Evolutionary conservation across 2,329 filamentous ascomycete species (phyloP).

Genomic region (Neofusicoccum kwambonambiense): DNA sequence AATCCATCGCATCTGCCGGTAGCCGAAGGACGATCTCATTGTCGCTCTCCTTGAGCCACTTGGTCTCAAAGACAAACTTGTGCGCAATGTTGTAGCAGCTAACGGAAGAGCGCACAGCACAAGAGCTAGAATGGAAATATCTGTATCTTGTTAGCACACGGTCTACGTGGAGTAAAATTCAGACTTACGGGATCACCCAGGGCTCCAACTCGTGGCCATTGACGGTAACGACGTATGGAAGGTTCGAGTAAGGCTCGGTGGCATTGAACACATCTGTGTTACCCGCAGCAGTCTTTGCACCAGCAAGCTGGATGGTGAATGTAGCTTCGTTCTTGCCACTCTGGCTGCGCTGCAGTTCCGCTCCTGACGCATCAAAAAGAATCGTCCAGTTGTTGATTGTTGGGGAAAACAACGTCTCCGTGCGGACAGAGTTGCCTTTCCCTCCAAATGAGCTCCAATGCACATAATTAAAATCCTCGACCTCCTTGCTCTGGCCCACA

Average conservation of each 20-base stretch:
- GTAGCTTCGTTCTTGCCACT: constrained; percentile 46
- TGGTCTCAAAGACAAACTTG: constrained; percentile 47
- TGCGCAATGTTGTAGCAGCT: constrained; percentile 62
- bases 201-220: constrained; percentile 48
- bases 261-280: constrained; percentile 61
- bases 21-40: constrained; percentile 60
- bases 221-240: constrained; percentile 52
- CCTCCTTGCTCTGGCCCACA: constrained; percentile 53
- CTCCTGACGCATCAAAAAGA: constrained; percentile 48
- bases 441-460: constrained; percentile 66
- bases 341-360: constrained; percentile 34
- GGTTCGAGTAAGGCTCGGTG: constrained; percentile 52
- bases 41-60: constrained; percentile 47
- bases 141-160: constrained; percentile 25
- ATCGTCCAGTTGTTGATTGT: constrained; percentile 62
- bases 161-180: background rate
- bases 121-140: constrained; percentile 58
- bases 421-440: constrained; percentile 49
- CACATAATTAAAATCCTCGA: constrained; percentile 60
- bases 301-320: constrained; percentile 63
- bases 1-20: constrained; percentile 59
- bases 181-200: constrained; percentile 57
- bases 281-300: constrained; percentile 60
- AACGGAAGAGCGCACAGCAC: constrained; percentile 59
- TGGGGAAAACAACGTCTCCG: constrained; percentile 42